Base-by-base conservation (phyloP, 306 rosid genomes). In the Pueraria montana region DNA sequence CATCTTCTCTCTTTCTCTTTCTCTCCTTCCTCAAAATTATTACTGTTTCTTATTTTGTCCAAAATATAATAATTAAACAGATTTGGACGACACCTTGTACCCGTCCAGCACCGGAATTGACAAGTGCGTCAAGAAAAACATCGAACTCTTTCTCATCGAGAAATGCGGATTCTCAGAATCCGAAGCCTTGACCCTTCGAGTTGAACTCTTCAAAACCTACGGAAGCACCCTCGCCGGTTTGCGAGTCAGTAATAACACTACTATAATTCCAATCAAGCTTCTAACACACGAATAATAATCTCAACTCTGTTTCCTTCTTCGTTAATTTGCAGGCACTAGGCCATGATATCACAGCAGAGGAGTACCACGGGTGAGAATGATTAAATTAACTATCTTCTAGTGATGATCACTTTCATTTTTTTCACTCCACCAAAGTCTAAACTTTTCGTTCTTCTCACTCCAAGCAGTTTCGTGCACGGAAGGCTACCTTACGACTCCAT, bases 221-320 rank as follows among this genome's bases (percentile, higher is more conserved):
- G 99, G 98, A 80, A 92, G 99, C 89, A 85, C 99, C 30, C 97
- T 96, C 45, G 97, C 97, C 55, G 97, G 99, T 49, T 90, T 93
- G 40, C 87, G 98, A 67, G 98, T 95, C 18, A 45, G 74, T 21
- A 38, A 38, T 5, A 21, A 66, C 79, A 69, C 94, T 89, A 65
- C 4, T 2, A 32, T 1, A 11, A 13, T 16, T 38, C n/a, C 9
- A 10, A 6, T 32, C 53, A n/a, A 48, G 14, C 0, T 11, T 58
- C 34, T 12, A 12, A 59, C 14, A 13, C 10, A 27, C 18, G 1
- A 1, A 59, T 17, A 8, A 2, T 17, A 66, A 66, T 59, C 55
- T 81, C 9, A 36, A 36, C 40, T 36, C 8, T 0, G 6, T 36
- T 36, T 6, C 4, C 43, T 38, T 27, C 27, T 65, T 63, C 1